phyloP scores from a whole-genome alignment of 495 filamentous ascomycete genomes.

The Patellaria atrata region DNA sequence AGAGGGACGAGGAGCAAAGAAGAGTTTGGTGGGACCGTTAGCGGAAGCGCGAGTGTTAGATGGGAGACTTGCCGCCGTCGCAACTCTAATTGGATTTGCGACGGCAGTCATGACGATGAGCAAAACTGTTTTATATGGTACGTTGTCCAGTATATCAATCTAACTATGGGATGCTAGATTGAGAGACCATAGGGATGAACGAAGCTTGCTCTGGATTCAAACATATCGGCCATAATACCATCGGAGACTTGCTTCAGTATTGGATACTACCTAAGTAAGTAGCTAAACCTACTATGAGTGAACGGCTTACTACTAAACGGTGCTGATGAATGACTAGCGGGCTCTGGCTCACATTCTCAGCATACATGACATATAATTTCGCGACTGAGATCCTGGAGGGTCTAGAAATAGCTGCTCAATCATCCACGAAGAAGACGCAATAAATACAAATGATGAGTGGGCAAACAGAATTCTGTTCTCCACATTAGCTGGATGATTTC shows the following conservation, averaged over 20 bases:
- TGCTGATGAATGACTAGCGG: constrained; percentile 37
- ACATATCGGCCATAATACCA: constrained; percentile 72
- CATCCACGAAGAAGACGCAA: constrained; percentile 12
- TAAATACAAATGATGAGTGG: too few relatives aligned
- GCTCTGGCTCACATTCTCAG: constrained; percentile 60
- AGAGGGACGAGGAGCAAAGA: constrained; percentile 24
- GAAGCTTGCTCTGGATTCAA: constrained; percentile 64
- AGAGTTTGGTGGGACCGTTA: too few relatives aligned
- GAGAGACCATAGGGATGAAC: constrained; percentile 49
- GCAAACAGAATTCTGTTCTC: too few relatives aligned
- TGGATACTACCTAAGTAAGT: constrained; percentile 3
- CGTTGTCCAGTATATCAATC: constrained; percentile 27
- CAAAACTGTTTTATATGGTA: constrained; percentile 82
- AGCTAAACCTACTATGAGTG: background rate
- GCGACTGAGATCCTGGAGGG: constrained; percentile 56
- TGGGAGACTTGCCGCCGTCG: constrained; percentile 45
- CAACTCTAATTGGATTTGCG: constrained; percentile 52
- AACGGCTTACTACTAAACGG: background rate
- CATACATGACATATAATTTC: constrained; percentile 54
- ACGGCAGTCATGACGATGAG: constrained; percentile 67
- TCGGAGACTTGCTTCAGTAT: too few relatives aligned
- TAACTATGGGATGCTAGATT: background rate
- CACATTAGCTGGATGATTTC: too few relatives aligned
- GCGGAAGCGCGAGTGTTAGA: constrained; percentile 37
- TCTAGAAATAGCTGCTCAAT: constrained; percentile 35